Evolutionary conservation across 371 early-diverging fungal species (phyloP).

Genomic region (Mortierella sp.): DNA sequence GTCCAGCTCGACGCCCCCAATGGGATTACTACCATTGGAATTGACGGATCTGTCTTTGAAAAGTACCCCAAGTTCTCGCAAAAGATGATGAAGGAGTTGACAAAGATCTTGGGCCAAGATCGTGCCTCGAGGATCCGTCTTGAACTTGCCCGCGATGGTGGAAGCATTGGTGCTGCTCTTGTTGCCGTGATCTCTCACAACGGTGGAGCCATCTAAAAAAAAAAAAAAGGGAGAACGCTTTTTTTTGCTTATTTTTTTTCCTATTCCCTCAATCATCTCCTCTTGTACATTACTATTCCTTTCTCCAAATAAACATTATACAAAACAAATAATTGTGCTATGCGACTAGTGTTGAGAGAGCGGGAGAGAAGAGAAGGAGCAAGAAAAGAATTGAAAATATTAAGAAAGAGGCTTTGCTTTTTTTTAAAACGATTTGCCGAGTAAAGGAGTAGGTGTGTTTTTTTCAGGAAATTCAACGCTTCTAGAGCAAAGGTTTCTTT

Average conservation of each 20-base stretch:
- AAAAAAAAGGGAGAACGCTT: not conserved
- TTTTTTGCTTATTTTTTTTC: not conserved
- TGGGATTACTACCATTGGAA: constrained; percentile 57
- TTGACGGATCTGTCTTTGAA: constrained; percentile 60
- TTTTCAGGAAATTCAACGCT: not conserved
- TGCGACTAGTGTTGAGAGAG: not conserved
- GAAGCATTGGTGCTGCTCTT: constrained; percentile 61
- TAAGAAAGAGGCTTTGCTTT: not conserved
- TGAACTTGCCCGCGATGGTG: constrained; percentile 59
- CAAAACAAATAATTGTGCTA: not conserved
- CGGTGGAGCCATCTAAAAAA: constrained; percentile 50
- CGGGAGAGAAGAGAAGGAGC: not conserved
- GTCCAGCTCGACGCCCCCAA: constrained; percentile 43
- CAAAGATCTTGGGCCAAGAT: constrained; percentile 49
- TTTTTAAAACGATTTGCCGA: not conserved
- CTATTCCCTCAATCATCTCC: not conserved
- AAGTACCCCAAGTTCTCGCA: constrained; percentile 57
- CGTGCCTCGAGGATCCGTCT: constrained; percentile 58
- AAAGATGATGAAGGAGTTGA: constrained; percentile 50
- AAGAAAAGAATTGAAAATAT: not conserved
- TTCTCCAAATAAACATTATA: not conserved
- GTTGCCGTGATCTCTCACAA: constrained; percentile 52
- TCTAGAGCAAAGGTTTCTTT: not conserved
- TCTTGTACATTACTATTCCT: not conserved
- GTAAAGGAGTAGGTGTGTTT: too few relatives aligned